These are phyloP conservation scores for Psilocybe subaeruginosa DNA, from an alignment of 768 basidiomycete genomes.

Conservation along the genomic window DNA sequence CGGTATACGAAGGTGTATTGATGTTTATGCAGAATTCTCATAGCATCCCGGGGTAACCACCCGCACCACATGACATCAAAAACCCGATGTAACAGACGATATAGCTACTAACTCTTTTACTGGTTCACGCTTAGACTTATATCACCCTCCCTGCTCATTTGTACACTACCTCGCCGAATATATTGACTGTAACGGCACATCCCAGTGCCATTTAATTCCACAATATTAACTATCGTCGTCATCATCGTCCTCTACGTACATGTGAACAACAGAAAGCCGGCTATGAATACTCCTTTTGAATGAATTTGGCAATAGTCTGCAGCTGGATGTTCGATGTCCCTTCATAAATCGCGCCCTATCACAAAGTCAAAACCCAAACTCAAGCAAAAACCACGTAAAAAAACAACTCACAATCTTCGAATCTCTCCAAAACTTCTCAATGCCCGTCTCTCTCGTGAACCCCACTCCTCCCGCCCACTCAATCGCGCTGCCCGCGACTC, in stretches of 20 bases:
- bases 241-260: not conserved
- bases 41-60: not conserved
- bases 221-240: not conserved
- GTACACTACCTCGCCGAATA: not conserved
- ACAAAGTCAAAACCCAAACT: too few species aligned
- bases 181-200: not conserved
- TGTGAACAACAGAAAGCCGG: not conserved
- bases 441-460: slow-evolving; percentile 90
- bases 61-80: not conserved
- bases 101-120: not conserved
- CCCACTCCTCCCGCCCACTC: slow-evolving; percentile 97
- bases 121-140: not conserved
- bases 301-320: slow-evolving; percentile 91
- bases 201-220: not conserved
- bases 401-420: slow-evolving; percentile 82
- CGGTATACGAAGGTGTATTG: slow-evolving; percentile 81
- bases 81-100: not conserved
- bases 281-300: slow-evolving; percentile 83
- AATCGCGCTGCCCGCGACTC: slow-evolving; percentile 86
- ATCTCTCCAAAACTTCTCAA: slow-evolving; percentile 97
- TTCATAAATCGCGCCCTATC: slow-evolving; percentile 87
- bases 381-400: not conserved
- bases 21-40: slow-evolving; percentile 50
- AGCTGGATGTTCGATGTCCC: slow-evolving; percentile 99
- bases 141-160: not conserved